These are phyloP conservation scores for Pezicula rhizophila DNA, from an alignment of 2,329 filamentous ascomycete species.

Conservation along the genomic window DNA sequence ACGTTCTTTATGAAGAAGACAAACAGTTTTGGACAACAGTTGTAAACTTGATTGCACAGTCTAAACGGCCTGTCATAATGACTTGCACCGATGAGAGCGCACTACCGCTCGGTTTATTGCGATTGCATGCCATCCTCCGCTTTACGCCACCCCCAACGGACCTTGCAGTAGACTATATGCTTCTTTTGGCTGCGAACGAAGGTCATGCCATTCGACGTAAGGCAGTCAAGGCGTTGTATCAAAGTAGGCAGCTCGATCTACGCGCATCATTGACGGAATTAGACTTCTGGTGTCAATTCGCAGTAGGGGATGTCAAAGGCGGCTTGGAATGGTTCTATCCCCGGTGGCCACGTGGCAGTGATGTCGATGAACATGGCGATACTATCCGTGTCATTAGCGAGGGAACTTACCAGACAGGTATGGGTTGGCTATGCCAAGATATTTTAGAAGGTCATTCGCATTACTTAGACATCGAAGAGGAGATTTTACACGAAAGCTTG, in stretches of 20 bases:
- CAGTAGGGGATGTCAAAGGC: slow-evolving; percentile 79
- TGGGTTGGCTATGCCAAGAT: slow-evolving; percentile 72
- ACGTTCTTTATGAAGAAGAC: slow-evolving; percentile 91
- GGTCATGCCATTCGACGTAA: slow-evolving; percentile 70
- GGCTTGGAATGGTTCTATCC: slow-evolving; percentile 87
- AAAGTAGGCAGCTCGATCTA: slow-evolving; percentile 64
- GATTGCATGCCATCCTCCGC: slow-evolving; percentile 79
- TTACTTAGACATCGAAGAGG: slow-evolving; percentile 47
- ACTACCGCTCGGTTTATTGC: slow-evolving; percentile 68
- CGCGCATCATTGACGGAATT: slow-evolving; percentile 78
- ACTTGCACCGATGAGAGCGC: slow-evolving; percentile 90
- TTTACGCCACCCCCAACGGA: slow-evolving; percentile 61
- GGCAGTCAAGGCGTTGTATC: slow-evolving; percentile 65
- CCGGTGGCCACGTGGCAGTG: slow-evolving; percentile 66
- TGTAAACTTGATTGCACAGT: slow-evolving; percentile 68
- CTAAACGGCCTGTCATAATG: slow-evolving; percentile 87
- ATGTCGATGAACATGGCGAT: slow-evolving; percentile 61
- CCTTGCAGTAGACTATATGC: slow-evolving; percentile 70
- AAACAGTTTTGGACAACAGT: slow-evolving; percentile 90
- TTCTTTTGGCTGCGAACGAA: slow-evolving; percentile 80
- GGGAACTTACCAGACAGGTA: slow-evolving; percentile 68
- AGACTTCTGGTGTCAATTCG: slow-evolving; percentile 96
- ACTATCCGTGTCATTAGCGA: slow-evolving; percentile 74
- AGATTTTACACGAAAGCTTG: slow-evolving; percentile 59
- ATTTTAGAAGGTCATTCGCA: slow-evolving; percentile 33